Conservation (phyloP, 768 basidiomycete genomes). For the Cystofilobasidium macerans region DNA sequence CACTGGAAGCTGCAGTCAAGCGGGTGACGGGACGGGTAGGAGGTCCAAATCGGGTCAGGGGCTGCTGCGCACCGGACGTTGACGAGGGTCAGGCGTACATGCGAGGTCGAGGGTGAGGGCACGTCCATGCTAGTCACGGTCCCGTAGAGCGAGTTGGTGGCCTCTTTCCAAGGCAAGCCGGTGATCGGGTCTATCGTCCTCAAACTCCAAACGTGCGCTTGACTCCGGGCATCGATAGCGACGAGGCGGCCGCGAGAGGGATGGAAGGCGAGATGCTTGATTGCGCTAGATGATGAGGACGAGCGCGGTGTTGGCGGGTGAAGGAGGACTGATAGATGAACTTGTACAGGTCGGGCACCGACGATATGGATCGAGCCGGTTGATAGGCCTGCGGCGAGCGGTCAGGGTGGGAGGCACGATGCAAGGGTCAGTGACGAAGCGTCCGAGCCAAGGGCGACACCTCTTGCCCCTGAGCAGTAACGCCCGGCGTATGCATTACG, state of each 20-base stretch:
- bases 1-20: slow-evolving; percentile 43
- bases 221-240: slow-evolving; percentile 51
- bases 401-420: not conserved
- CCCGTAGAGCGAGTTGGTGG: slow-evolving; percentile 28
- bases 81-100: slow-evolving; percentile 44
- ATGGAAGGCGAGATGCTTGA: slow-evolving; percentile 57
- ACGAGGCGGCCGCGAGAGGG: slow-evolving; percentile 48
- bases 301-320: slow-evolving; percentile 42
- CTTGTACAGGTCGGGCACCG: slow-evolving; percentile 55
- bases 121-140: slow-evolving; percentile 42
- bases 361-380: slow-evolving; percentile 54
- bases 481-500: too few relatives aligned
- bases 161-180: slow-evolving; percentile 42
- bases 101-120: slow-evolving; percentile 58
- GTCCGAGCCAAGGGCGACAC: not conserved
- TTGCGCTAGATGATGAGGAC: slow-evolving; percentile 23
- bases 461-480: too few relatives aligned
- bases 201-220: slow-evolving; percentile 55
- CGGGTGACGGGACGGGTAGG: slow-evolving; percentile 29
- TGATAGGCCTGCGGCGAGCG: slow-evolving; percentile 5
- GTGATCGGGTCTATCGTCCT: slow-evolving; percentile 46
- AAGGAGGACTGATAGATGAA: slow-evolving; percentile 39
- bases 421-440: not conserved
- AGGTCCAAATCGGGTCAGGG: not conserved
- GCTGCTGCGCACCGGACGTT: not conserved